Percentiles rank a stretch among this genome's conserved stretches.
These are phyloP conservation scores for Populus deltoides DNA, from an alignment of 345 rosid genomes.

Conservation along the genomic window DNA sequence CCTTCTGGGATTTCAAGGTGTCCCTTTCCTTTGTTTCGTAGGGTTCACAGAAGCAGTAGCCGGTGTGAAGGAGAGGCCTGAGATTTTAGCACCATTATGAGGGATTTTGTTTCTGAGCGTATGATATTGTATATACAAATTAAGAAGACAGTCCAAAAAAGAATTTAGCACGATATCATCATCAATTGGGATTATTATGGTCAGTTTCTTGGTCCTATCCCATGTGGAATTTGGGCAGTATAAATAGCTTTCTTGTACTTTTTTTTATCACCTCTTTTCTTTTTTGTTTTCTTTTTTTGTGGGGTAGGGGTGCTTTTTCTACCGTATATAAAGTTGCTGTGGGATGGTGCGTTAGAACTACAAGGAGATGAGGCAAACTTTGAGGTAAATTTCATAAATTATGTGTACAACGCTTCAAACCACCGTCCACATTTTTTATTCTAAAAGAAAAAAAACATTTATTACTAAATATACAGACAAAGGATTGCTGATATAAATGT, in stretches of 20 bases:
- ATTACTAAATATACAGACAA: background rate
- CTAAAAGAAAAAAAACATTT: background rate
- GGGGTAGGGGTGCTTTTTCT: background rate
- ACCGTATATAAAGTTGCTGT: background rate
- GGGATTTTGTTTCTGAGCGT: background rate
- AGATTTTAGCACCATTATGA: background rate
- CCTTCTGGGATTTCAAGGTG: constrained; percentile 18
- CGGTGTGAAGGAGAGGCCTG: background rate
- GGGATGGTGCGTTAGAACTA: background rate
- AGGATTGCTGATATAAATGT: background rate
- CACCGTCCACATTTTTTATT: no score
- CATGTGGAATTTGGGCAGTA: background rate
- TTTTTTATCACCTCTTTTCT: background rate
- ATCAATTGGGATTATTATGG: background rate
- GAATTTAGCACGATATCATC: background rate
- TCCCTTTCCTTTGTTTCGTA: constrained; percentile 18
- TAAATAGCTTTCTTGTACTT: background rate
- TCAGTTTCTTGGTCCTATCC: background rate
- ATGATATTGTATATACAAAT: background rate
- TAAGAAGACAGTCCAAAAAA: background rate
- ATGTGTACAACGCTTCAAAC: no score
- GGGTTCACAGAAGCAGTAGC: background rate
- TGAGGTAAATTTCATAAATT: background rate
- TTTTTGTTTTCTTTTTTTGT: background rate
- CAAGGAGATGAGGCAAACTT: background rate